These are phyloP conservation scores for Cryptosporidium ryanae DNA, from an alignment of 169 alveolate genomes.

Conservation along the genomic window DNA sequence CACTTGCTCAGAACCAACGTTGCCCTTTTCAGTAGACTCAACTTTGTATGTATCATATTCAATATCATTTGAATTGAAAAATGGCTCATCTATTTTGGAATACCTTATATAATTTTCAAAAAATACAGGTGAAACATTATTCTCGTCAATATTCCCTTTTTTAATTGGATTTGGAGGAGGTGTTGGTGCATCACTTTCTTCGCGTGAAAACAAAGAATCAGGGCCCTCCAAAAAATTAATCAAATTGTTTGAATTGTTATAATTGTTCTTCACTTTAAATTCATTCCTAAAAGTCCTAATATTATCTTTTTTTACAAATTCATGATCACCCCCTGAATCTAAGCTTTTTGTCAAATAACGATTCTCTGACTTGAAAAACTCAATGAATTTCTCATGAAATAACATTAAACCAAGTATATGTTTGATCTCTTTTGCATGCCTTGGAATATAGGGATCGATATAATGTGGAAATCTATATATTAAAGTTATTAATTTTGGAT, in stretches of 20 bases:
- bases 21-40: neutral
- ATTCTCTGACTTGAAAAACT: neutral
- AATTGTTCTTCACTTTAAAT: neutral
- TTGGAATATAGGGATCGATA: slow-evolving; percentile 11
- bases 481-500: slow-evolving; percentile 21
- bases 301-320: no score
- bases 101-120: neutral
- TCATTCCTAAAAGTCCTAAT: no score
- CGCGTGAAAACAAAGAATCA: slow-evolving; percentile 11
- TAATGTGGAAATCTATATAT: slow-evolving; percentile 51
- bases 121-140: neutral
- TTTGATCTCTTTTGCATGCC: slow-evolving; percentile 50
- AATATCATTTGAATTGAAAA: neutral
- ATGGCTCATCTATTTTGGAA: neutral
- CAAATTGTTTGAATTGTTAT: slow-evolving; percentile 14
- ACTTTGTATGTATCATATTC: neutral
- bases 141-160: neutral
- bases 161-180: slow-evolving; percentile 67
- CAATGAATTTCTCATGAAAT: slow-evolving; percentile 25
- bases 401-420: slow-evolving; percentile 35
- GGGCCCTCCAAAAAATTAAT: slow-evolving; percentile 7
- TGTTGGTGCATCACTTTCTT: slow-evolving; percentile 51
- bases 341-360: neutral
- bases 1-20: neutral
- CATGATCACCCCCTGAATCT: no score